Evolutionary conservation across 164 flowering plant genomes (phyloP), one percentile per base, ranked within the genome.

Genomic region (Chimonanthus salicifolius): DNA sequence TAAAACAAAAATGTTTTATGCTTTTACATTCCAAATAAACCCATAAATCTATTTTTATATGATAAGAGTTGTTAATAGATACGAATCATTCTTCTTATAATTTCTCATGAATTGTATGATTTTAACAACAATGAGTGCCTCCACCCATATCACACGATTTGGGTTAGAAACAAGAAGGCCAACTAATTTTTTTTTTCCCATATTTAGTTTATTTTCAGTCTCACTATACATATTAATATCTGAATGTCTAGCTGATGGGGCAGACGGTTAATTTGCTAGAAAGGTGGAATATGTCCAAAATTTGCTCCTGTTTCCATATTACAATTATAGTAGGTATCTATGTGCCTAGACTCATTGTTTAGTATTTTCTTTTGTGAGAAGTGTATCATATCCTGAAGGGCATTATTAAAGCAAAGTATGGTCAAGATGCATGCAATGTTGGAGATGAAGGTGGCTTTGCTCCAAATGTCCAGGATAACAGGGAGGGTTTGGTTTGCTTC

Each of bases 401-500:
- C 58, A 89, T 95, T 64, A 93, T 93, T 77, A 93, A 92, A 78
- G 82, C 86, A 66, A 95, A 93, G 77, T 92, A 92, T 82, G 98
- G 99, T 45, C 97, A 93, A 83, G 98, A 95, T 85, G 99, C 98
- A 44, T 91, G 97, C 89, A 95, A 95, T 87, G 98, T 95, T 73
- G 98, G 99, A 68, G 99, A 95, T 85, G 98, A 93, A 81, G 99
- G 98, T 16, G 99, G 99, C 46, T 95, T 95, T 84, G 97, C 98
- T 74, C 99, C 98, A 15, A 93, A 89, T 82, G 97, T 95, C 80
- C 99, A 93, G 82, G 99, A 95, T 73, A 95, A 93, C 78, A 87
- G 97, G 76, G 99, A 95, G 75, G 99, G 98, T 50, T 81, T 95
- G 70, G 87, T 90, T 83, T 95, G 78, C 94, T 95, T 20, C 85